A percentile compares a stretch with the other conserved stretches of the same genome.
Evolutionary conservation across 768 basidiomycete genomes (phyloP).

Genomic region (Chalciporus sphaerocephalus): DNA sequence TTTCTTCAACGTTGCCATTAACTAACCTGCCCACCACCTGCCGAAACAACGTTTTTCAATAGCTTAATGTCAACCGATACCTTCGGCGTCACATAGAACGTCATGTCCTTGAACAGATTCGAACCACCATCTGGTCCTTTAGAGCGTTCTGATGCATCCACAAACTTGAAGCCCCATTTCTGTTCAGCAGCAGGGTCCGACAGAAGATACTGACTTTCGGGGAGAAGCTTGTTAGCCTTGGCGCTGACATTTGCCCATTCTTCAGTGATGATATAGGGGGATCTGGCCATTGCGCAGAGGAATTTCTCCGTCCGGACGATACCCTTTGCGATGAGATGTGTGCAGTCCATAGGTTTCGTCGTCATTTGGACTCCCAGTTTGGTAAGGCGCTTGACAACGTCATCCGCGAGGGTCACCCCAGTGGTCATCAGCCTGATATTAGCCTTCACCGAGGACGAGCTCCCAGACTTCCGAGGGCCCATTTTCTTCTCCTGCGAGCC

Average conservation of each 20-base stretch:
- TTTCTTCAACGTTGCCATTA: background rate
- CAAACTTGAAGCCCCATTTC: conserved; percentile 63
- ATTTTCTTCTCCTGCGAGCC: conserved; percentile 11
- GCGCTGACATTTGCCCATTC: conserved; percentile 67
- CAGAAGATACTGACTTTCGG: conserved; percentile 56
- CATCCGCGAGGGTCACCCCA: conserved; percentile 52
- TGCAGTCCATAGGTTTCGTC: conserved; percentile 61
- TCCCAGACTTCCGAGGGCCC: conserved; percentile 1
- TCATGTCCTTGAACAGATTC: conserved; percentile 57
- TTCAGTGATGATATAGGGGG: conserved; percentile 57
- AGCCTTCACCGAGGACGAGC: conserved; percentile 5
- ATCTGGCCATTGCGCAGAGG: conserved; percentile 64
- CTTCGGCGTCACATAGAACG: conserved; percentile 72
- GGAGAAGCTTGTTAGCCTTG: conserved; percentile 51
- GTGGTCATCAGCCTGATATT: conserved; percentile 63
- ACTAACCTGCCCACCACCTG: conserved; percentile 68
- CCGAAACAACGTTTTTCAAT: conserved; percentile 63
- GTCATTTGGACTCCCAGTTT: conserved; percentile 67
- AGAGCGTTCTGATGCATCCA: conserved; percentile 56
- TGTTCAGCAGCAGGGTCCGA: conserved; percentile 58
- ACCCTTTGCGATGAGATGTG: conserved; percentile 67
- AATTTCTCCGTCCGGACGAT: conserved; percentile 87
- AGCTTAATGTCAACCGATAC: conserved; percentile 56
- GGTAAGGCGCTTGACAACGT: conserved; percentile 54
- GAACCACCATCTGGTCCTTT: conserved; percentile 39